Evolutionary conservation across 1,284 basidiomycete genomes (phyloP), one percentile per base, ranked within the genome.

Genomic region (Rhodotorula sp.): DNA sequence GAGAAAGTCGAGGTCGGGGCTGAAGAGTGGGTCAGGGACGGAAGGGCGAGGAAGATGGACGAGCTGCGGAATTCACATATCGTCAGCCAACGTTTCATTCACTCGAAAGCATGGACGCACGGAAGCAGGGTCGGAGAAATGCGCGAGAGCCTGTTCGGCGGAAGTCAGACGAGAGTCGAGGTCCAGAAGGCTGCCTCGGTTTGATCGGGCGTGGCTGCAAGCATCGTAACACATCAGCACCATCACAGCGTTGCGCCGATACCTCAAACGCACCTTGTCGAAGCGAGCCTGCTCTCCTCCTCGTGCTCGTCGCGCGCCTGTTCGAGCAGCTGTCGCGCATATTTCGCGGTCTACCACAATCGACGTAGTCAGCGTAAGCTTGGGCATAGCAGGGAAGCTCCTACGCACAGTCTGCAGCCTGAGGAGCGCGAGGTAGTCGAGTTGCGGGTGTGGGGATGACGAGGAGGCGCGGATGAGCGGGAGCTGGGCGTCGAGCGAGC

Each of bases 261-360:
- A 6, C 24, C 30, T 13, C 7, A 22, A 18, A 20, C 22, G 54
- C 30, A 40, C 24, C 20, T n/a, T 8, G 31, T 40, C 22, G 54
- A 26, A 4, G 24, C 13, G 52, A 54, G 52, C 20, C 18, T 26
- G 16, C 40, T 44, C 50, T 56, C 22, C 11, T 24, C 37, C 24
- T 22, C 22, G 22, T 56, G 15, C 34, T 37, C 24, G 55, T 24
- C 34, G 34, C n/a, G 9, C 31, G 24, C 59, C 24, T 28, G 59
- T 37, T 40, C 30, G 51, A 64, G 52, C 26, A 69, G 55, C 34
- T 68, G 53, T 6, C 63, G 40, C 24, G 66, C 65, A 22, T 68
- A 66, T 47, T 46, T 56, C 16, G 64, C 59, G 18, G 69, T 65
- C 69, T 71, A 55, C 22, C 28, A n/a, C n/a, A n/a, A n/a, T 4